phyloP scores from a whole-genome alignment of 2,329 filamentous ascomycete species.

The Hyphodiscus sp. region DNA sequence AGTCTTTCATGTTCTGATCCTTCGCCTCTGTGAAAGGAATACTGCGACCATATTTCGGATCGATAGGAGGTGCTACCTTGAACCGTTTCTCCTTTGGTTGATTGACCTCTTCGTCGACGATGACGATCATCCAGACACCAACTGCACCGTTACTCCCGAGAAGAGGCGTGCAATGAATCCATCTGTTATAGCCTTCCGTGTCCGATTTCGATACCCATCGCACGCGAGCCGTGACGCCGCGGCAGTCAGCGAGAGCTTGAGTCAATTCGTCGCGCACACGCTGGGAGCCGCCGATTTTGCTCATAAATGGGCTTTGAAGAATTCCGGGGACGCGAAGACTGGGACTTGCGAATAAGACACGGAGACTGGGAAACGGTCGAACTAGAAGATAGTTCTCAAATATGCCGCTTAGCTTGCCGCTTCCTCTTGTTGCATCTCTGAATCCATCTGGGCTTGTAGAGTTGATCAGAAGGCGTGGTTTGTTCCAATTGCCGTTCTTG shows the following conservation, averaged over 20 bases:
- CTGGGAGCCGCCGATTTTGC: conserved; percentile 44
- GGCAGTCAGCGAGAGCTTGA: conserved; percentile 58
- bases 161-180: conserved; percentile 73
- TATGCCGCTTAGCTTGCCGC: conserved; percentile 34
- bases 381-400: conserved; percentile 58
- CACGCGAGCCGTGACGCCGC: conserved; percentile 68
- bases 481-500: conserved; percentile 32
- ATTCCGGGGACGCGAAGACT: conserved; percentile 62
- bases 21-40: conserved; percentile 1
- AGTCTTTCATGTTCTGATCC: conserved; percentile 22
- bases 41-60: conserved; percentile 14
- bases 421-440: conserved; percentile 5
- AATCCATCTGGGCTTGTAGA: conserved; percentile 27
- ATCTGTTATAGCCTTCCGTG: conserved; percentile 52
- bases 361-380: conserved; percentile 57
- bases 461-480: conserved; percentile 36
- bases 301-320: conserved; percentile 52
- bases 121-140: conserved; percentile 72
- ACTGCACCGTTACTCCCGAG: conserved; percentile 60
- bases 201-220: conserved; percentile 55
- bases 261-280: conserved; percentile 42
- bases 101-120: conserved; percentile 56
- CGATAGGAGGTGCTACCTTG: conserved; percentile 26
- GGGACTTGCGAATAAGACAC: conserved; percentile 63
- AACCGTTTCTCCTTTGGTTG: conserved; percentile 12